phyloP scores from a whole-genome alignment of 805 yeast genomes.

The Wickerhamiella sergipiensis region DNA sequence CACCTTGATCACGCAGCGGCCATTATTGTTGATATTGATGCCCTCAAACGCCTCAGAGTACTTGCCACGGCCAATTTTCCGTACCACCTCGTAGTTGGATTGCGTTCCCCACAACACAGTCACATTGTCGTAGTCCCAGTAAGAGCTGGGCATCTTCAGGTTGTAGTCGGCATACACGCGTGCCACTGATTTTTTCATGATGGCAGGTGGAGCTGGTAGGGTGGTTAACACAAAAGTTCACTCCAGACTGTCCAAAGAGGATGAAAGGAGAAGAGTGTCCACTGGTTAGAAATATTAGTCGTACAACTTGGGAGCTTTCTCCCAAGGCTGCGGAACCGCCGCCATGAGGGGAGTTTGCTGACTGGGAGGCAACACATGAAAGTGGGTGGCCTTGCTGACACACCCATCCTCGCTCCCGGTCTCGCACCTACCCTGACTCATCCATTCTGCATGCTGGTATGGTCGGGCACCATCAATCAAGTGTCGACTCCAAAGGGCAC shows the following conservation, averaged over 20 bases:
- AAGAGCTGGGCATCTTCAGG: slow-evolving; percentile 56
- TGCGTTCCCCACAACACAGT: slow-evolving; percentile 75
- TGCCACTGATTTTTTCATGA: slow-evolving; percentile 29
- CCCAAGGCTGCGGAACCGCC: too few relatives aligned
- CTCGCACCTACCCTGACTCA: not conserved
- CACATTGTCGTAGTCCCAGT: slow-evolving; percentile 71
- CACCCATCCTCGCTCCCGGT: too few relatives aligned
- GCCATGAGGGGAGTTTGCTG: too few relatives aligned
- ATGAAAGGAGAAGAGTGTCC: not conserved
- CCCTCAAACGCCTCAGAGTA: slow-evolving; percentile 91
- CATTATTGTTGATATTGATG: slow-evolving; percentile 41
- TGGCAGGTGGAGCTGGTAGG: not conserved
- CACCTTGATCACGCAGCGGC: slow-evolving; percentile 73
- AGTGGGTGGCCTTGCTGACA: too few relatives aligned
- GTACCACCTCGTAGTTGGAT: slow-evolving; percentile 70
- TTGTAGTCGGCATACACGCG: slow-evolving; percentile 76
- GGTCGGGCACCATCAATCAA: not conserved
- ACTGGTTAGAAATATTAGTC: not conserved
- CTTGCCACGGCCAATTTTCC: slow-evolving; percentile 83
- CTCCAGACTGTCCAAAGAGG: not conserved
- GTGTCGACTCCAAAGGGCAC: not conserved
- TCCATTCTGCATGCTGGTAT: not conserved
- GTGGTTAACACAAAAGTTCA: not conserved
- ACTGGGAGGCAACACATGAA: too few relatives aligned
- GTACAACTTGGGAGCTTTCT: not conserved